phyloP scores from a whole-genome alignment of 306 rosid genomes.

The Sicyos baderoa region DNA sequence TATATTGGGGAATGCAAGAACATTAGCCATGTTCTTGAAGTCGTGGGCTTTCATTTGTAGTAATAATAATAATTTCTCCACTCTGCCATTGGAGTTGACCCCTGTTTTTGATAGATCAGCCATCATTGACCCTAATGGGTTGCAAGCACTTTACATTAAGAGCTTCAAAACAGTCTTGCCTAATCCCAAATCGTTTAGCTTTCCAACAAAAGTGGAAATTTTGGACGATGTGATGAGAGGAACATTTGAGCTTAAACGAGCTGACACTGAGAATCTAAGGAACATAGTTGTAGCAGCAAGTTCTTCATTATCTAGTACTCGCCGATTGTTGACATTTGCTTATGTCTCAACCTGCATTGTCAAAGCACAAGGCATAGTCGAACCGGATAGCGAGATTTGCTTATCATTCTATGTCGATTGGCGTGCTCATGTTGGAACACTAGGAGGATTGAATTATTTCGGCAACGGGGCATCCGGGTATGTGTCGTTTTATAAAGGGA shows the following conservation, averaged over 20 bases:
- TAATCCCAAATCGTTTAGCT: too few species aligned
- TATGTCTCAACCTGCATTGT: too few species aligned
- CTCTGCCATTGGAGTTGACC: background rate
- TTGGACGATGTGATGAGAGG: constrained; percentile 20
- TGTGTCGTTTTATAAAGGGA: too few species aligned
- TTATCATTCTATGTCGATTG: too few species aligned
- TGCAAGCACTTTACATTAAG: background rate
- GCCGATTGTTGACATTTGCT: too few species aligned
- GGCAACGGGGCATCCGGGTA: too few species aligned
- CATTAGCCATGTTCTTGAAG: constrained; percentile 37
- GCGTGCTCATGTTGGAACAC: too few species aligned
- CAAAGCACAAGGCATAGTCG: too few species aligned
- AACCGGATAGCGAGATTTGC: too few species aligned
- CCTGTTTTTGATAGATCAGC: constrained; percentile 28
- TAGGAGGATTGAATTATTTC: too few species aligned
- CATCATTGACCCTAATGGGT: constrained; percentile 10
- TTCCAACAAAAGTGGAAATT: background rate
- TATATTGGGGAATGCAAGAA: constrained; percentile 39
- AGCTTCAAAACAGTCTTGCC: too few species aligned
- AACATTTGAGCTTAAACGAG: constrained; percentile 9
- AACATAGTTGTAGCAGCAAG: background rate
- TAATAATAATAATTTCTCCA: background rate
- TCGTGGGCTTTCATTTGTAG: constrained; percentile 40
- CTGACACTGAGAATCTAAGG: constrained; percentile 17
- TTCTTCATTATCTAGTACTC: background rate